A percentile compares a stretch with the other conserved stretches of the same genome.
phyloP scores from a whole-genome alignment of 768 basidiomycete species.

The Rhodotorula taiwanensis region DNA sequence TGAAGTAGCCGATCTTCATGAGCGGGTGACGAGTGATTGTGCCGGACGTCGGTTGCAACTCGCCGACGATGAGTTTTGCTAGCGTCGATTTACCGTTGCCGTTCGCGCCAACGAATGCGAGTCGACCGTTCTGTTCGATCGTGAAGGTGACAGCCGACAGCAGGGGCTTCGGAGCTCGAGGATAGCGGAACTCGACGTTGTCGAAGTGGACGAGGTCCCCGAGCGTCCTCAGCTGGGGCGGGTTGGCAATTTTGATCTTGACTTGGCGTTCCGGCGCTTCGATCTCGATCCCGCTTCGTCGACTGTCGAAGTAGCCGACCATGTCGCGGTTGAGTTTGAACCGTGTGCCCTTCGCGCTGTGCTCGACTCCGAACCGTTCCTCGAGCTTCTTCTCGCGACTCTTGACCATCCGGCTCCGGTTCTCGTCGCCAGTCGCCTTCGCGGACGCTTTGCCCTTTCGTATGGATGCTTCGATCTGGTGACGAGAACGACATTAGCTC shows the following conservation, averaged over 20 bases:
- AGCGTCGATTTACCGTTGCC: conserved; percentile 58
- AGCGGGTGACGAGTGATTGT: conserved; percentile 23
- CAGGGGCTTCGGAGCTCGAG: conserved; percentile 39
- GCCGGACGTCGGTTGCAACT: conserved; percentile 46
- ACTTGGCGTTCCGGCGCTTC: conserved; percentile 46
- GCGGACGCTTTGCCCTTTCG: conserved; percentile 52
- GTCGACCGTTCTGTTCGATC: conserved; percentile 47
- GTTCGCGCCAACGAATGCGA: conserved; percentile 52
- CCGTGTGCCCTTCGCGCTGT: conserved; percentile 49
- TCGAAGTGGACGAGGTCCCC: conserved; percentile 49
- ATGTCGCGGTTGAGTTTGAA: conserved; percentile 59
- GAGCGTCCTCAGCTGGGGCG: conserved; percentile 38
- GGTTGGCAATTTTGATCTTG: conserved; percentile 49
- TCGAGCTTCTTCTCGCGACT: conserved; percentile 58
- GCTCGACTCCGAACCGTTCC: conserved; percentile 47
- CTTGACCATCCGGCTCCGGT: conserved; percentile 53
- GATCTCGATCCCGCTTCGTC: conserved; percentile 35
- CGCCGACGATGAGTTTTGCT: conserved; percentile 46
- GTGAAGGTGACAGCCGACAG: conserved; percentile 47
- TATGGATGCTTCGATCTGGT: conserved; percentile 51
- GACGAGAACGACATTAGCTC: too few species aligned
- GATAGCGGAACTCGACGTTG: conserved; percentile 46
- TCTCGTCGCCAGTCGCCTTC: conserved; percentile 59
- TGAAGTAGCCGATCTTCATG: conserved; percentile 57
- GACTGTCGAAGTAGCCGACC: conserved; percentile 43